Evolutionary conservation across 176 grass and related monocot genomes (phyloP).

Genomic region (Oryza officinalis): DNA sequence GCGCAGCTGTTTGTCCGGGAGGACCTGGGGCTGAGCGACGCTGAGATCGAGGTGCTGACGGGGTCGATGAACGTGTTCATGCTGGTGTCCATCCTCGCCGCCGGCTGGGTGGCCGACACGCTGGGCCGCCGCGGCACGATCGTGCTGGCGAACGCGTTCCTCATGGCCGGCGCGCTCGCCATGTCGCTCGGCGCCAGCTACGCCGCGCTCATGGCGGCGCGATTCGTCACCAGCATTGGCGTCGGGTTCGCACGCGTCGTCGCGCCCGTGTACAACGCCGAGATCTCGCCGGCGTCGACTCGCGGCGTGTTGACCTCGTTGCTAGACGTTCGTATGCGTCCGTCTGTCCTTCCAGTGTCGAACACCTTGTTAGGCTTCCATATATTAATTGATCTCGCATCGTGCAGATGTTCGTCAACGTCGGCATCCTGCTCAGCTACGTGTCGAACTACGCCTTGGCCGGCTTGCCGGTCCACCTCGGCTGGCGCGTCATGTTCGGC

Average conservation of each 20-base stretch:
- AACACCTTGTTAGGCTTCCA: no score
- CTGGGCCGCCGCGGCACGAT: slow-evolving; percentile 41
- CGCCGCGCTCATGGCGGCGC: slow-evolving; percentile 35
- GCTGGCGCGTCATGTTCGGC: slow-evolving; percentile 51
- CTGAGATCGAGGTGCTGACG: slow-evolving; percentile 39
- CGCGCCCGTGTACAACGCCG: slow-evolving; percentile 46
- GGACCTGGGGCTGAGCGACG: slow-evolving; percentile 37
- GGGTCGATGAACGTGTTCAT: slow-evolving; percentile 52
- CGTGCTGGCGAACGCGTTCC: slow-evolving; percentile 42
- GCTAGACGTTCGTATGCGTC: background rate
- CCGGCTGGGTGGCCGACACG: slow-evolving; percentile 36
- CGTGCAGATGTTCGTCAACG: slow-evolving; percentile 28
- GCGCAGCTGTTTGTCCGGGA: slow-evolving; percentile 62
- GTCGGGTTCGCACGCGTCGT: slow-evolving; percentile 37
- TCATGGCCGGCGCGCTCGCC: slow-evolving; percentile 44
- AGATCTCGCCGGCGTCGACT: slow-evolving; percentile 42
- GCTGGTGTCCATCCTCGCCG: slow-evolving; percentile 42
- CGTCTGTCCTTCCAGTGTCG: no score
- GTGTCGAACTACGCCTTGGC: slow-evolving; percentile 47
- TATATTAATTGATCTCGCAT: no score
- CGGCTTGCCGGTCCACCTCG: slow-evolving; percentile 42
- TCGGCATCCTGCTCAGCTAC: slow-evolving; percentile 42
- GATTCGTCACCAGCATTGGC: slow-evolving; percentile 48
- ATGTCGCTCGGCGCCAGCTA: slow-evolving; percentile 43
- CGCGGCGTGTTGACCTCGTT: slow-evolving; percentile 35